Percentiles rank a stretch among this genome's conserved stretches.
Conservation (phyloP, 2,329 filamentous ascomycete genomes). For the Claviceps lovelessii region DNA sequence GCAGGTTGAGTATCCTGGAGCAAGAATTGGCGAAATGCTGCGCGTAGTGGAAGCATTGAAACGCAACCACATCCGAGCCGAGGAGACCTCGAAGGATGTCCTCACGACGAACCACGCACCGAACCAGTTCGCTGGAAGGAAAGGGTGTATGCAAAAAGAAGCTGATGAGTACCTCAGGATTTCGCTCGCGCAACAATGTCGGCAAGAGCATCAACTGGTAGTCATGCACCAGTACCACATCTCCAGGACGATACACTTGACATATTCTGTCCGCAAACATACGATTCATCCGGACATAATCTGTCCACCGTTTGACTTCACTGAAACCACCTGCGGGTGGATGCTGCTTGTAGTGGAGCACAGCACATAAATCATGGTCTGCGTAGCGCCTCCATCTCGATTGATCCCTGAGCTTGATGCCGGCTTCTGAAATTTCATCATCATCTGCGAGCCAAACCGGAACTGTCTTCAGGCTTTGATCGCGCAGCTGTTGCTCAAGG, state of each 20-base stretch:
- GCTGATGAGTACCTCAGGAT: constrained; percentile 79
- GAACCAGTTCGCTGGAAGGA: constrained; percentile 86
- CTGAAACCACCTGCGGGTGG: constrained; percentile 71
- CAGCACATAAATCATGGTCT: constrained; percentile 77
- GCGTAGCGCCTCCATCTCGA: constrained; percentile 76
- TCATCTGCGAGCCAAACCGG: constrained; percentile 83
- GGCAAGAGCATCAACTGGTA: constrained; percentile 85
- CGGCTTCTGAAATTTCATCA: constrained; percentile 34
- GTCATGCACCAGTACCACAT: constrained; percentile 83
- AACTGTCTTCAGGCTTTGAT: constrained; percentile 60
- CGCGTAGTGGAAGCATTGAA: constrained; percentile 89
- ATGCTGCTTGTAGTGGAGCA: constrained; percentile 91
- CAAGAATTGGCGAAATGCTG: constrained; percentile 89
- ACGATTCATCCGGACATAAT: constrained; percentile 84
- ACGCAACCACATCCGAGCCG: constrained; percentile 80
- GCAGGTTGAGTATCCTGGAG: constrained; percentile 72
- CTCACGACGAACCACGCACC: constrained; percentile 73
- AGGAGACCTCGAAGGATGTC: constrained; percentile 78
- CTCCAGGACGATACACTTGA: constrained; percentile 76
- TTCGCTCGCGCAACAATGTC: constrained; percentile 67
- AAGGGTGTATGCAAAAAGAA: constrained; percentile 91
- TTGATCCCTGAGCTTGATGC: constrained; percentile 62
- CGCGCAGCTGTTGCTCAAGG: constrained; percentile 58
- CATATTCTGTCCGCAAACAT: constrained; percentile 80
- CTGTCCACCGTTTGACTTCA: constrained; percentile 73